phyloP scores from a whole-genome alignment of 2,329 filamentous ascomycete genomes.

The Beauveria medogensis region DNA sequence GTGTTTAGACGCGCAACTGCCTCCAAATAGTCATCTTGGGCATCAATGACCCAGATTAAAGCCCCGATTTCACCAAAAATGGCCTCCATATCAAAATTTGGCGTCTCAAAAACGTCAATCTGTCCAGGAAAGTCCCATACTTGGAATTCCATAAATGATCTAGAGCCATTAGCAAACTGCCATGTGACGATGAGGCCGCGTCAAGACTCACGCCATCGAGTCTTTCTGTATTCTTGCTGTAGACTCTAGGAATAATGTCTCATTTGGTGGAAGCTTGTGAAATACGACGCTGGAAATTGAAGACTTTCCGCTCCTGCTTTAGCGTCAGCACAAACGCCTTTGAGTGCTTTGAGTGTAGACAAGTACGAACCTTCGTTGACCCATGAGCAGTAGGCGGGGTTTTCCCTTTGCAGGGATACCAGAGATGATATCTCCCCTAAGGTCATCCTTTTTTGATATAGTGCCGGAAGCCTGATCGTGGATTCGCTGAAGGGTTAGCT shows the following conservation, averaged over 20 bases:
- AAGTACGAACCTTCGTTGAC: slow-evolving; percentile 67
- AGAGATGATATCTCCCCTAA: slow-evolving; percentile 35
- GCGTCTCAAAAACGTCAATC: slow-evolving; percentile 79
- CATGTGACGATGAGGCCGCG: neutral
- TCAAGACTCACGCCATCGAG: slow-evolving; percentile 72
- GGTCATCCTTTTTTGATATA: slow-evolving; percentile 40
- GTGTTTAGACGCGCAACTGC: slow-evolving; percentile 78
- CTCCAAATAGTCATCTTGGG: slow-evolving; percentile 95
- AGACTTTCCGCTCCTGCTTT: slow-evolving; percentile 82
- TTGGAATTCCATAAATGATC: slow-evolving; percentile 98
- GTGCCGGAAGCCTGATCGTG: slow-evolving; percentile 52
- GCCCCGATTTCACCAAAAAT: slow-evolving; percentile 94
- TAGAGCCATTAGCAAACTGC: slow-evolving; percentile 26
- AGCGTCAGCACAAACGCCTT: neutral
- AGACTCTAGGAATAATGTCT: slow-evolving; percentile 92
- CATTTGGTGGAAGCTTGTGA: slow-evolving; percentile 91
- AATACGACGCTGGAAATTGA: slow-evolving; percentile 99
- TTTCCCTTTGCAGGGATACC: slow-evolving; percentile 54
- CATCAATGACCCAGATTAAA: slow-evolving; percentile 96
- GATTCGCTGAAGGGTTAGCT: slow-evolving; percentile 56
- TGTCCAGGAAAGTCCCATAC: slow-evolving; percentile 97
- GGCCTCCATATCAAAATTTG: slow-evolving; percentile 81
- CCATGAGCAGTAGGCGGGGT: slow-evolving; percentile 87
- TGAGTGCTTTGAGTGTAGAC: neutral
- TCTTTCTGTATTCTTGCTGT: slow-evolving; percentile 93